These are phyloP conservation scores for Flaveria linearis DNA, from an alignment of 129 eudicot genomes.

Conservation along the genomic window DNA sequence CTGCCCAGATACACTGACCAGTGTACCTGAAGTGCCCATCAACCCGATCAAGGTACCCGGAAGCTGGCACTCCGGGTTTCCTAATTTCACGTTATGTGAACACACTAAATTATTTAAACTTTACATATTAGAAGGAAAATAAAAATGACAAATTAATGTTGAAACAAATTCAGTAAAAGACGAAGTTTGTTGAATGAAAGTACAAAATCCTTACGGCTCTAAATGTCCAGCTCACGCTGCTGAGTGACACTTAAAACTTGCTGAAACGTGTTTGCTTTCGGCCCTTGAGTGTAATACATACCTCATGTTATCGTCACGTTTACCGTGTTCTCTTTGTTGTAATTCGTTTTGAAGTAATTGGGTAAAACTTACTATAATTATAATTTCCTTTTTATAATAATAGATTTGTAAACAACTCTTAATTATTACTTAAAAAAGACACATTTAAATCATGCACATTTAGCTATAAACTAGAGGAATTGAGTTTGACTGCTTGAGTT, in stretches of 20 bases:
- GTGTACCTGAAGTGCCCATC: too few species aligned
- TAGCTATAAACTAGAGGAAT: too few species aligned
- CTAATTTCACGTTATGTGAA: too few species aligned
- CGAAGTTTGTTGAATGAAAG: constrained; percentile 1
- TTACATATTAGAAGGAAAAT: not conserved
- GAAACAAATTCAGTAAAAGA: constrained; percentile 8
- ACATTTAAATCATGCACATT: too few species aligned
- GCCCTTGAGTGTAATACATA: not conserved
- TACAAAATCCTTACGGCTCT: constrained; percentile 14
- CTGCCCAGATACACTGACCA: too few species aligned
- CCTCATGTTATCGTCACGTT: not conserved
- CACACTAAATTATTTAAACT: too few species aligned
- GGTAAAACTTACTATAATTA: not conserved
- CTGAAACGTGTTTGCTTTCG: constrained; percentile 11
- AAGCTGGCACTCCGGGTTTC: too few species aligned
- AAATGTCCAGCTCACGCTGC: constrained; percentile 1
- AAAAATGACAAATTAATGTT: not conserved
- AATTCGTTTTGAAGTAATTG: not conserved
- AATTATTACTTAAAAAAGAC: not conserved
- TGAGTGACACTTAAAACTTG: not conserved
- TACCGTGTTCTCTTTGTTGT: not conserved
- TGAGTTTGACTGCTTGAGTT: too few species aligned
- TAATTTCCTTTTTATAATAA: not conserved
- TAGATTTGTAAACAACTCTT: not conserved
- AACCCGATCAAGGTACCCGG: too few species aligned